Base-by-base conservation (phyloP, 768 basidiomycete genomes). In the Auriscalpium orientale region DNA sequence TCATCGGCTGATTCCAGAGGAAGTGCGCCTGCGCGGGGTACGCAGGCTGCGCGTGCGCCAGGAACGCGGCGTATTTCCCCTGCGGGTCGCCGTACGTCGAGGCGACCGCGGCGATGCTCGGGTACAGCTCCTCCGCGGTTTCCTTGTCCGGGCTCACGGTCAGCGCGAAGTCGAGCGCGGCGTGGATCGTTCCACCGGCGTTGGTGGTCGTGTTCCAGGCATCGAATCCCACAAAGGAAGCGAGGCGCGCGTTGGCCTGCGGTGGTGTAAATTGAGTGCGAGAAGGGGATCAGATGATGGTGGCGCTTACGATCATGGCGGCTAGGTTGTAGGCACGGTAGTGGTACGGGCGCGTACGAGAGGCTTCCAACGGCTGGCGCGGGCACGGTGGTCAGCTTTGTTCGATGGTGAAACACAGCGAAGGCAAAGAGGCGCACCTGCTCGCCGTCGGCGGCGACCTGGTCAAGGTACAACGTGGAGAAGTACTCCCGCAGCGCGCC, bases 241-340 rank as follows among this genome's bases (percentile, higher is more conserved):
- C 70, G 18, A 71, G 55, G 45, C 62, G 64, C 10, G 70, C 71
- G 59, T 67, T 66, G 45, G 59, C 61, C 61, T 62, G 45, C 33
- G 33, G 10, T 43, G 40, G 40, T 15, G 46, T 3, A 45, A 8
- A 18, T 13, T 18, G 18, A n/a, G 33, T 10, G 11, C 8, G 21
- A 6, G 15, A 15, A 37, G 2, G 20, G 15, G 10, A 4, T 40
- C 33, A 22, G 18, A 33, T 3, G 8, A 10, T 28, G 28, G 28
- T 28, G 28, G 45, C 6, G 22, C 61, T 15, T 61, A 68, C 67
- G 40, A 67, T 58, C 61, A 72, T 62, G 10, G 71, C 71, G 15
- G 62, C 66, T 4, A 71, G 61, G 54, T 72, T 72, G 61, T 67
- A 72, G 8, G 58, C 54, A 18, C 70, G 64, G 58, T 72, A 72